These are phyloP conservation scores for Penicillium herquei DNA, from an alignment of 495 filamentous ascomycete genomes.

Conservation along the genomic window DNA sequence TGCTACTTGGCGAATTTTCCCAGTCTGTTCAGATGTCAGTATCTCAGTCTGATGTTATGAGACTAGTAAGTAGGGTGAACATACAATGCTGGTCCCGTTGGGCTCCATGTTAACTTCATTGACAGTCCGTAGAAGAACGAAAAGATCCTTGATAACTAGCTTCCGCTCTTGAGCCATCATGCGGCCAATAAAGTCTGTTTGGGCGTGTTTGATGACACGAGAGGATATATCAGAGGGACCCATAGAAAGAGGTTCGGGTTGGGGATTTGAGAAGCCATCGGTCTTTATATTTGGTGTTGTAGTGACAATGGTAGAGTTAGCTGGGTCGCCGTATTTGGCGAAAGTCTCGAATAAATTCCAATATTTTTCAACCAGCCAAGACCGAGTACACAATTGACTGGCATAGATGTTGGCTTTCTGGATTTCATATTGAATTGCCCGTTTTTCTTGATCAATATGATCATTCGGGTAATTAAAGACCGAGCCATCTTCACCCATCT, in stretches of 20 bases:
- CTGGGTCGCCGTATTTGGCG: constrained; percentile 27
- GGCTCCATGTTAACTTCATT: constrained; percentile 80
- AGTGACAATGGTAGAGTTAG: constrained; percentile 18
- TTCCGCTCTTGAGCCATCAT: constrained; percentile 69
- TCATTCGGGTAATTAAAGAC: constrained; percentile 26
- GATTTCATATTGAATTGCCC: constrained; percentile 71
- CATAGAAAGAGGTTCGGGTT: not conserved
- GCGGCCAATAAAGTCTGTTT: constrained; percentile 47
- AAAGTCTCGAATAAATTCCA: constrained; percentile 62
- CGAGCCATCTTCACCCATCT: constrained; percentile 20
- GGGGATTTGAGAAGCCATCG: constrained; percentile 11
- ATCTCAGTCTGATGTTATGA: not conserved
- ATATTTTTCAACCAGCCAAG: constrained; percentile 80
- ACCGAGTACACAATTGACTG: constrained; percentile 70
- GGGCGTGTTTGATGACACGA: constrained; percentile 24
- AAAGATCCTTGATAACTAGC: constrained; percentile 69
- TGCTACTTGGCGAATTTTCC: constrained; percentile 73
- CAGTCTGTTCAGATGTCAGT: constrained; percentile 39
- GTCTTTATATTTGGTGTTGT: constrained; percentile 15
- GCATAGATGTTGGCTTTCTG: constrained; percentile 82
- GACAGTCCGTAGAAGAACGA: constrained; percentile 66
- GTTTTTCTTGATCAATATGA: constrained; percentile 29
- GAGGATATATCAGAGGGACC: constrained; percentile 2
- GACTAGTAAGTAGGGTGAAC: constrained; percentile 14
- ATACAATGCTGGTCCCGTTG: constrained; percentile 68